Conservation (phyloP, 768 basidiomycete species). For the Boletus rubescentipes region DNA sequence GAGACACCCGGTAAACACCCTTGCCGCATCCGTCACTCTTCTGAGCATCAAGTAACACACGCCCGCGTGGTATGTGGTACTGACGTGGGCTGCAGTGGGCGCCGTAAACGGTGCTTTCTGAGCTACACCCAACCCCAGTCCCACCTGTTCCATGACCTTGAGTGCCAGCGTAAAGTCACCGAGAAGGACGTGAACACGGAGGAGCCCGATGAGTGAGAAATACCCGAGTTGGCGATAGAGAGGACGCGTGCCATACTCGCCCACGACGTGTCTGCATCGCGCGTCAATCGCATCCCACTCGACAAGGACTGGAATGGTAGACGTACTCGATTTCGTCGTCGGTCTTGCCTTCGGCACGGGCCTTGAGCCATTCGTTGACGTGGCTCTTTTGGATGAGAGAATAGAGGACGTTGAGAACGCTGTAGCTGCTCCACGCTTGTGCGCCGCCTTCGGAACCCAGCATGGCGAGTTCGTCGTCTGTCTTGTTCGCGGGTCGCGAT, state of each 20-base stretch:
- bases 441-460: constrained; percentile 74
- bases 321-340: constrained; percentile 83
- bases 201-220: constrained; percentile 92
- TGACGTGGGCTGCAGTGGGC: constrained; percentile 95
- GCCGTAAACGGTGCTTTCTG: constrained; percentile 93
- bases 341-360: constrained; percentile 76
- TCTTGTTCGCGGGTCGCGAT: constrained; percentile 78
- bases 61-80: constrained; percentile 93
- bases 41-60: constrained; percentile 96
- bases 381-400: constrained; percentile 97
- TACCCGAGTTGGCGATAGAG: constrained; percentile 95
- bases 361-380: constrained; percentile 89
- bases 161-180: constrained; percentile 95
- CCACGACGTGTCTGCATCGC: constrained; percentile 68
- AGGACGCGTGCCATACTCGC: constrained; percentile 88
- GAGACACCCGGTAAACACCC: constrained; percentile 87
- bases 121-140: constrained; percentile 86
- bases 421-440: constrained; percentile 97
- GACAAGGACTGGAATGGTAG: background rate
- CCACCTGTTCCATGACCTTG: constrained; percentile 92
- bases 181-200: constrained; percentile 93
- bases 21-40: constrained; percentile 93
- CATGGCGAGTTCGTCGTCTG: constrained; percentile 84
- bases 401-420: constrained; percentile 96
- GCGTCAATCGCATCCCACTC: background rate